These are phyloP conservation scores for Nymphaea thermarum DNA, from an alignment of 164 flowering plant species.

Conservation along the genomic window DNA sequence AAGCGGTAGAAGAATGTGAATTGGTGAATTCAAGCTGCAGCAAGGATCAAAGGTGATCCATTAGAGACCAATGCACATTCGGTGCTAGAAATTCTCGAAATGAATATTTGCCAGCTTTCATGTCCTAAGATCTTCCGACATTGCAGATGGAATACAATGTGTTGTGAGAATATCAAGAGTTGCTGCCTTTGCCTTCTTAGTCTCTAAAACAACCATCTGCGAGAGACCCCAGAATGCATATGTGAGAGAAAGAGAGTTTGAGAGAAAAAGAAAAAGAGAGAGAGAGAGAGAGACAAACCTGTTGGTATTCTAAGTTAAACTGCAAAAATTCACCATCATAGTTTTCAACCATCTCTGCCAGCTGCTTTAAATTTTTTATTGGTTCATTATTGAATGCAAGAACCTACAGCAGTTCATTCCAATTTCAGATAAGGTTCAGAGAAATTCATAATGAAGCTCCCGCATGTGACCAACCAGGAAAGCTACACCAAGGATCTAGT, in stretches of 20 bases:
- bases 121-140: conserved; percentile 81
- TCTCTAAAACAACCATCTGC: conserved; percentile 79
- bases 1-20: no score
- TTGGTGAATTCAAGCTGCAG: no score
- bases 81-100: no score
- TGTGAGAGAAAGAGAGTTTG: neutral
- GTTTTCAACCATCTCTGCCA: conserved; percentile 74
- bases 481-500: neutral
- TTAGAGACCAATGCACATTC: no score
- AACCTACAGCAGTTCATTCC: conserved; percentile 26
- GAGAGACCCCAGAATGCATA: neutral
- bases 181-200: conserved; percentile 74
- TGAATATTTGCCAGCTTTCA: conserved; percentile 12
- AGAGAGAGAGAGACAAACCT: conserved; percentile 36
- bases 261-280: conserved; percentile 1
- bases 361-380: conserved; percentile 67
- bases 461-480: neutral
- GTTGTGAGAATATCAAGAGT: conserved; percentile 71
- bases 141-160: conserved; percentile 89
- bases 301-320: conserved; percentile 75
- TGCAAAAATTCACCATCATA: conserved; percentile 65
- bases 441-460: no score
- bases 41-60: no score
- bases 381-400: conserved; percentile 69
- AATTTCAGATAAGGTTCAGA: neutral